Evolutionary conservation across 2,329 filamentous ascomycete genomes (phyloP).

Genomic region (Aspergillus aculeatinus): DNA sequence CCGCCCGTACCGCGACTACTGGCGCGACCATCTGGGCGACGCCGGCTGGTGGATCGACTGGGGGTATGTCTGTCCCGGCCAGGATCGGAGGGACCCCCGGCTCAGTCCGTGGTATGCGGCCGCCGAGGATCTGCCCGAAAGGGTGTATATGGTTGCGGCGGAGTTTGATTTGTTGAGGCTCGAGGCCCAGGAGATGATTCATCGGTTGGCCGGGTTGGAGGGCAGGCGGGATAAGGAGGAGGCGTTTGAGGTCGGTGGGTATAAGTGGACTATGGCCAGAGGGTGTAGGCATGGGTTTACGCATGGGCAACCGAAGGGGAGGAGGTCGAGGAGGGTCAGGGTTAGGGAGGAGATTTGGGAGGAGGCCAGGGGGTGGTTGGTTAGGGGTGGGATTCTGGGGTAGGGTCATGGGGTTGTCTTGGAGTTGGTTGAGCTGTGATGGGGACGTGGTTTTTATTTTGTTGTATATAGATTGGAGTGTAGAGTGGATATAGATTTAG

Average conservation of each 20-base stretch:
- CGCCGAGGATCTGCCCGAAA: conserved; percentile 39
- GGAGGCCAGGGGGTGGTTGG: neutral
- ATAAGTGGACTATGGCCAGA: conserved; percentile 21
- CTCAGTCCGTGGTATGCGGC: conserved; percentile 43
- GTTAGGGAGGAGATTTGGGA: neutral
- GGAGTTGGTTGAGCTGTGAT: too few relatives aligned
- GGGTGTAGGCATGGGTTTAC: conserved; percentile 20
- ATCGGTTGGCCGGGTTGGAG: conserved; percentile 24
- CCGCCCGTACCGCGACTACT: conserved; percentile 19
- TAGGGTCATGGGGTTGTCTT: too few relatives aligned
- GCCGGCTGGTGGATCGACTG: conserved; percentile 39
- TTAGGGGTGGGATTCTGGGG: neutral
- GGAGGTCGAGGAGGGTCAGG: neutral
- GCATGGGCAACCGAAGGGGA: neutral
- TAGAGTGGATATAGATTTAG: too few relatives aligned
- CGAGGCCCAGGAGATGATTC: conserved; percentile 40
- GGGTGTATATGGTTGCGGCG: conserved; percentile 46
- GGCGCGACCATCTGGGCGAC: conserved; percentile 25
- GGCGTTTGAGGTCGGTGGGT: conserved; percentile 17
- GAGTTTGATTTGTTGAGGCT: conserved; percentile 47
- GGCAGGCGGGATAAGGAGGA: conserved; percentile 18
- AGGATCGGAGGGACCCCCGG: conserved; percentile 39
- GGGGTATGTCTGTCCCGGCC: conserved; percentile 42
- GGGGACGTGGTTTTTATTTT: too few relatives aligned
- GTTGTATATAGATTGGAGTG: too few relatives aligned